These are phyloP conservation scores for Beauveria brongniartii DNA, from an alignment of 2,329 filamentous ascomycete species.

Conservation along the genomic window DNA sequence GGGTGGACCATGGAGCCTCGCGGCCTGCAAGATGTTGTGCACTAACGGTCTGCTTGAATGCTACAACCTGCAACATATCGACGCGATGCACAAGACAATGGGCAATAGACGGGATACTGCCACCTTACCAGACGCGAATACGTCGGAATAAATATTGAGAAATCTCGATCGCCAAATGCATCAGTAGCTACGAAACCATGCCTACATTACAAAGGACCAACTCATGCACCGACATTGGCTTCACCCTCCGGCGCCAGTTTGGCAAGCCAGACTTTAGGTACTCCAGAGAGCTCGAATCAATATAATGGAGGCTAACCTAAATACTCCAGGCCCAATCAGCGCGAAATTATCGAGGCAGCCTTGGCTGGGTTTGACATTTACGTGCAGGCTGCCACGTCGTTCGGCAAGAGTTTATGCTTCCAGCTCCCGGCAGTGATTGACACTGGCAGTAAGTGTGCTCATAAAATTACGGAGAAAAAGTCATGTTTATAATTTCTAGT, in stretches of 20 bases:
- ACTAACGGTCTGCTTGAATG: neutral
- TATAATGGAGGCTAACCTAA: neutral
- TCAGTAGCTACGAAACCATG: conserved; percentile 21
- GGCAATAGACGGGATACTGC: neutral
- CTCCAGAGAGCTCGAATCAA: neutral
- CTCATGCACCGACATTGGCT: conserved; percentile 59
- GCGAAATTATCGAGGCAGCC: conserved; percentile 78
- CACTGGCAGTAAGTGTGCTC: conserved; percentile 59
- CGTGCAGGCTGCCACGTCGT: conserved; percentile 81
- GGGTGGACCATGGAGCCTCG: neutral
- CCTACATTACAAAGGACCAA: conserved; percentile 35
- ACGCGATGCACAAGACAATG: neutral
- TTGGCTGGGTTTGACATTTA: conserved; percentile 85
- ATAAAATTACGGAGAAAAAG: neutral
- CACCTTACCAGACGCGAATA: neutral
- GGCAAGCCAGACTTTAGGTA: conserved; percentile 66
- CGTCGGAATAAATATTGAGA: neutral
- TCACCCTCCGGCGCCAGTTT: conserved; percentile 66
- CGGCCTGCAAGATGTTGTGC: neutral
- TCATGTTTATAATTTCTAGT: conserved; percentile 38
- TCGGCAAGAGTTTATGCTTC: conserved; percentile 90
- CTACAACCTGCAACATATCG: neutral
- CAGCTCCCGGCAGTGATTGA: conserved; percentile 85
- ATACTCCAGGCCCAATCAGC: conserved; percentile 62
- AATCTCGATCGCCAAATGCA: neutral